Evolutionary conservation across 2,329 filamentous ascomycete species (phyloP).

Genomic region (Scedosporium dehoogii): DNA sequence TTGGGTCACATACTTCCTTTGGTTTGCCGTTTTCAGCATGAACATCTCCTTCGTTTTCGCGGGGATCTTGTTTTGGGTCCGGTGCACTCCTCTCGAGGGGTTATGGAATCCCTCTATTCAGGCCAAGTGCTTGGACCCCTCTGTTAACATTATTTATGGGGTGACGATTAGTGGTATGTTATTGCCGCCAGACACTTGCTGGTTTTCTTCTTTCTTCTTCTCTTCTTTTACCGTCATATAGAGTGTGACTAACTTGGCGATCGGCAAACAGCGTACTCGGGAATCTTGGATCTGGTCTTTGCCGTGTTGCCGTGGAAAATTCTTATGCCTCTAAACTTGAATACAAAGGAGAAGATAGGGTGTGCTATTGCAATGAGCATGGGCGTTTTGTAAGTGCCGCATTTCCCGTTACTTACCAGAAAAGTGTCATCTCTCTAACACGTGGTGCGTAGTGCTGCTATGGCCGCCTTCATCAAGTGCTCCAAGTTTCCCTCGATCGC

Average conservation of each 20-base stretch:
- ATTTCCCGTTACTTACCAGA: neutral
- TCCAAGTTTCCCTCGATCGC: slow-evolving; percentile 12
- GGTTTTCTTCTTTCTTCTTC: neutral
- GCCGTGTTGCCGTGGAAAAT: slow-evolving; percentile 29
- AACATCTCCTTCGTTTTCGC: slow-evolving; percentile 14
- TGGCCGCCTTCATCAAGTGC: slow-evolving; percentile 20
- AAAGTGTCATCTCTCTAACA: neutral
- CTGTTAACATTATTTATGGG: slow-evolving; percentile 1
- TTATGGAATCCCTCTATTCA: slow-evolving; percentile 15
- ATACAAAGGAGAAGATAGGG: slow-evolving; percentile 26
- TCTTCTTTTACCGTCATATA: neutral
- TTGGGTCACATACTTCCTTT: slow-evolving; percentile 5
- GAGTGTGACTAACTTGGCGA: neutral
- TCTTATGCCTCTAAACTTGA: slow-evolving; percentile 26
- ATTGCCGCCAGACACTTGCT: neutral
- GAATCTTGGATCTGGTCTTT: slow-evolving; percentile 25
- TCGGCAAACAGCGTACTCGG: slow-evolving; percentile 18
- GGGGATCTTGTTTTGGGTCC: slow-evolving; percentile 13
- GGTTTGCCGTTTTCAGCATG: slow-evolving; percentile 15
- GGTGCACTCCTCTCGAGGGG: neutral
- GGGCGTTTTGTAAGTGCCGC: slow-evolving; percentile 24
- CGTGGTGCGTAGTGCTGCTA: slow-evolving; percentile 17
- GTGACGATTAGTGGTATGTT: neutral
- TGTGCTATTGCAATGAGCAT: slow-evolving; percentile 30
- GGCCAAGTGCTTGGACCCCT: slow-evolving; percentile 19